Evolutionary conservation across 768 basidiomycete genomes (phyloP), one percentile per base, ranked within the genome.

Genomic region (Panaeolus papilionaceus): DNA sequence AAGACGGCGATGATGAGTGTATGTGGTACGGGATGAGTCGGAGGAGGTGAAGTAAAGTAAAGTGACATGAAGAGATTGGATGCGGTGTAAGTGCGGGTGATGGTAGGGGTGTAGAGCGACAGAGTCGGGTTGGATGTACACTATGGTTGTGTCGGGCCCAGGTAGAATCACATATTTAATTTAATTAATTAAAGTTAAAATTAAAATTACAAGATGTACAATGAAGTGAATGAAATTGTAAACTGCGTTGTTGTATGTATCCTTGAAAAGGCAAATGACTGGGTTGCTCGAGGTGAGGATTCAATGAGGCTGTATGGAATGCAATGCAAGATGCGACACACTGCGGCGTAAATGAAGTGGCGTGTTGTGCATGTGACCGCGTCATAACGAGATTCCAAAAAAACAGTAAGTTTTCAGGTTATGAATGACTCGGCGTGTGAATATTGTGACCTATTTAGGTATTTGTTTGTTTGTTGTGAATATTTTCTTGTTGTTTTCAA

Each of bases 341-440:
- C 33, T 33, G 33, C 5, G 33, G 33, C 33, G 33, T 33, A 20
- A 47, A 16, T 47, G 8, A 47, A 58, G 54, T 58, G 54, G 54
- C 54, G 54, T 58, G 54, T 58, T 16, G 54, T 58, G 54, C 54
- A 58, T 58, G 54, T 58, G 54, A 58, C 54, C 54, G 54, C 54
- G 54, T 58, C n/a, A 7, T 33, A 11, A 16, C 10, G 26, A 58
- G 4, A 16, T 58, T 58, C 54, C 54, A 4, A 33, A 37, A 58
- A 33, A 1, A 23, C 23, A 37, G 54, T 28, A 58, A 33, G 16
- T 58, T 28, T 47, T 23, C 3, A 58, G 16, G 6, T 58, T 28
- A 11, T 23, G 3, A n/a, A 28, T 58, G 54, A 58, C 54, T 58
- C 54, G 14, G 26, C 54, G 54, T 37, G 54, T 28, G 54, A 58